phyloP scores from a whole-genome alignment of 345 rosid species.

The Syzygium aromaticum region DNA sequence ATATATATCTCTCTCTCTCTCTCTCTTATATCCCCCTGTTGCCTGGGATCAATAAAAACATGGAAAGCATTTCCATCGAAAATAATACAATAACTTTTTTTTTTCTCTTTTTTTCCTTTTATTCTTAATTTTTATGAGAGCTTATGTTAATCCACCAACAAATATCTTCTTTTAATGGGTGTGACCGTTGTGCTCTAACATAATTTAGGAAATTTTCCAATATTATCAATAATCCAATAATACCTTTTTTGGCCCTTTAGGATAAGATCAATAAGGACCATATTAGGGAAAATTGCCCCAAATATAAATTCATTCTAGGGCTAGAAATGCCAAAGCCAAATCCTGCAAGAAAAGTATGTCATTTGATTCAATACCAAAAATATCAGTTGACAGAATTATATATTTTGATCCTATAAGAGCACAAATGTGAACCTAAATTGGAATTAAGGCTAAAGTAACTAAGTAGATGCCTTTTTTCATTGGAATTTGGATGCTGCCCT shows the following conservation, averaged over 20 bases:
- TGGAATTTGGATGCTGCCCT: too few relatives aligned
- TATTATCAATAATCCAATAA: constrained; percentile 3
- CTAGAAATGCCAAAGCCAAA: background rate
- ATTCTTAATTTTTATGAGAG: background rate
- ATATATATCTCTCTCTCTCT: too few relatives aligned
- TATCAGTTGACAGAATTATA: too few relatives aligned
- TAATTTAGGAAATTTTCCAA: background rate
- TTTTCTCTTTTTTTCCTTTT: background rate
- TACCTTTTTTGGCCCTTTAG: constrained; percentile 12
- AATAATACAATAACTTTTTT: background rate
- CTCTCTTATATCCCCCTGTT: background rate
- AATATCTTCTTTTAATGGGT: background rate
- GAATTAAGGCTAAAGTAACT: too few relatives aligned
- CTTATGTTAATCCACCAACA: background rate
- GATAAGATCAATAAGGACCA: background rate
- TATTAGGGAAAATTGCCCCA: background rate
- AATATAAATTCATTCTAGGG: background rate
- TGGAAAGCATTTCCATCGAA: background rate
- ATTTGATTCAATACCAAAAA: background rate
- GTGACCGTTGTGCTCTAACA: background rate
- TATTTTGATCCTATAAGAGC: too few relatives aligned
- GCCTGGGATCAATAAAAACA: background rate
- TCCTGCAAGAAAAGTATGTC: background rate
- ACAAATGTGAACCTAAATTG: too few relatives aligned
- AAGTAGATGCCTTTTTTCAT: too few relatives aligned